Conservation (phyloP, 768 basidiomycete genomes). For the Lactifluus hygrophoroides region DNA sequence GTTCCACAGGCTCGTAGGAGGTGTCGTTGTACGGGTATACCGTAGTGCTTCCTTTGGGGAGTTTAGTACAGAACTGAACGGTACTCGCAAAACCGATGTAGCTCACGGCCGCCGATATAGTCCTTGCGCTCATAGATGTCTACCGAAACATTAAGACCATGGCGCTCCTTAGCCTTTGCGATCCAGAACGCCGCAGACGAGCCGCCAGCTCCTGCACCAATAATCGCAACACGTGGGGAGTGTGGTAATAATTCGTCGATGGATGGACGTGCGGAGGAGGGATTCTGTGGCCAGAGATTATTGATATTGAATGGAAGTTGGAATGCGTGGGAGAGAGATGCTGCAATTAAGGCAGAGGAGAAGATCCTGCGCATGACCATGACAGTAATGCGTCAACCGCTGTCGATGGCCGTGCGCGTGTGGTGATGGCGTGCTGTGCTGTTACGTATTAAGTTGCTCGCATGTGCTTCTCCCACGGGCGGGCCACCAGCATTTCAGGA, state of each 20-base stretch:
- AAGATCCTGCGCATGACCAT: conserved; percentile 12
- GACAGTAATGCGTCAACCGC: not conserved
- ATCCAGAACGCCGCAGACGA: conserved; percentile 82
- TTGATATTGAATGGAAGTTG: conserved; percentile 45
- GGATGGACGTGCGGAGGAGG: not conserved
- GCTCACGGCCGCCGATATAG: conserved; percentile 83
- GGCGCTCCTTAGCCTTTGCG: conserved; percentile 63
- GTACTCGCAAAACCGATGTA: not conserved
- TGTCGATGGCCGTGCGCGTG: not conserved
- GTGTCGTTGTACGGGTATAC: conserved; percentile 65
- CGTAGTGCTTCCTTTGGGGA: conserved; percentile 57
- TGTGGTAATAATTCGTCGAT: not conserved
- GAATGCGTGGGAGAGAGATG: conserved; percentile 25
- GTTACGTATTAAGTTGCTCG: too few relatives aligned
- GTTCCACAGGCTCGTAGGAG: conserved; percentile 55
- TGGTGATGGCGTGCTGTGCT: too few relatives aligned
- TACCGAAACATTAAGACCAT: conserved; percentile 60
- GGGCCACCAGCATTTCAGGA: not conserved
- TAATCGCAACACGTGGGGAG: conserved; percentile 57
- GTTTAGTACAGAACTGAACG: not conserved
- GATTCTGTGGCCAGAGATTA: not conserved
- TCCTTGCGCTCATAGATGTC: conserved; percentile 75
- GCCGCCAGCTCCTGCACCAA: conserved; percentile 87
- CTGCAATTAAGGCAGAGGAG: conserved; percentile 22
- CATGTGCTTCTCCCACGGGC: not conserved